Conservation (phyloP, 2,329 filamentous ascomycete genomes). For the Fusarium austroafricanum region DNA sequence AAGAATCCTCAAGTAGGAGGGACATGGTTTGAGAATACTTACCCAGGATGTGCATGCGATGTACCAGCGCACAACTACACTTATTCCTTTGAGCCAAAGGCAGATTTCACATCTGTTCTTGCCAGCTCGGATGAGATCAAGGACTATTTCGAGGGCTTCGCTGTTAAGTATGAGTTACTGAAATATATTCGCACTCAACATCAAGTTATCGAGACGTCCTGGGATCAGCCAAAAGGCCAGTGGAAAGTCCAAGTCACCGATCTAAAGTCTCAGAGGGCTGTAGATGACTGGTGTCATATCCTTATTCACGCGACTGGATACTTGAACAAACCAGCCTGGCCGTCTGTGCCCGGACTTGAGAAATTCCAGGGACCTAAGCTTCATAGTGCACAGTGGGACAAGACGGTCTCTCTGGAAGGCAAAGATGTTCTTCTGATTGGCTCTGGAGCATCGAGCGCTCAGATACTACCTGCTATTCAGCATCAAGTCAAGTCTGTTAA, state of each 20-base stretch:
- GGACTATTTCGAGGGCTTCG: slow-evolving; percentile 3
- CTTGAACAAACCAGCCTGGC: slow-evolving; percentile 18
- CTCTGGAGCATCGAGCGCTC: slow-evolving; percentile 15
- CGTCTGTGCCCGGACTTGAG: not conserved
- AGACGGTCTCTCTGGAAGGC: not conserved
- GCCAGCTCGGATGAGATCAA: slow-evolving; percentile 5
- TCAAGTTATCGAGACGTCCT: not conserved
- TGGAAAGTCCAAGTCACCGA: not conserved
- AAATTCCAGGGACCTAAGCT: slow-evolving; percentile 5
- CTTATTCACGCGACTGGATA: slow-evolving; percentile 19
- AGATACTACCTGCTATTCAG: slow-evolving; percentile 18
- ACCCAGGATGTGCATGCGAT: slow-evolving; percentile 12
- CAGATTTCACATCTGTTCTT: slow-evolving; percentile 5
- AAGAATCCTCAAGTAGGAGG: slow-evolving; percentile 11
- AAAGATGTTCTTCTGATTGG: slow-evolving; percentile 16
- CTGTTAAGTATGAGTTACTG: slow-evolving; percentile 4
- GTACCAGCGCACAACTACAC: slow-evolving; percentile 16
- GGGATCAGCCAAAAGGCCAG: slow-evolving; percentile 4
- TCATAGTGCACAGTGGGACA: slow-evolving; percentile 17
- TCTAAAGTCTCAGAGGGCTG: not conserved
- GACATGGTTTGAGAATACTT: slow-evolving; percentile 16
- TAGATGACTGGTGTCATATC: slow-evolving; percentile 15
- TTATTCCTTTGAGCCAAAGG: slow-evolving; percentile 20
- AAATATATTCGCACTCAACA: not conserved
- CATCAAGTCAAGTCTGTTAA: not conserved